Base-by-base conservation (phyloP, 495 filamentous ascomycete genomes). In the Cetradonia linearis region DNA sequence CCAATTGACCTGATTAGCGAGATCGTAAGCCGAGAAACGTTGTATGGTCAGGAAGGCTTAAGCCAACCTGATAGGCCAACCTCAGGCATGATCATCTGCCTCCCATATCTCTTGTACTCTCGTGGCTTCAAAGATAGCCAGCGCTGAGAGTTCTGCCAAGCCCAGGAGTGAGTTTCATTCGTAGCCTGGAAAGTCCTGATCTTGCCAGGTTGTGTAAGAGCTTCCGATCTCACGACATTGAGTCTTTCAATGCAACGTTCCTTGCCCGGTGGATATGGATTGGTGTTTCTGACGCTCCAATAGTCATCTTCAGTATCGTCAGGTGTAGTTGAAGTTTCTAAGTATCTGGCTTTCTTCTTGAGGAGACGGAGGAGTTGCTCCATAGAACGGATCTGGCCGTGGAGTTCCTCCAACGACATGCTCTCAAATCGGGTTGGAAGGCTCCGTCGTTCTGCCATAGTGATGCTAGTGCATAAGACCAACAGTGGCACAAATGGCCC, bases 41-140 rank as follows among this genome's bases (percentile, higher is more conserved):
- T n/a, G 28, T 38, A 27, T 49, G 7, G 16, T 61, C 14, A 37
- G 57, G 27, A 37, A 3, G 55, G 54, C 20, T 36, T 7, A 30
- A 27, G 28, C 69, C 40, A 62, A 86, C 88, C 89, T 70, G 83
- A 76, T 30, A 95, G 76, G 3, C 91, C 92, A 61, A 98, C 77
- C 60, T 87, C 82, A 0, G 90, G 86, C 40, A 98, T 79, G 48
- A 96, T 92, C 76, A 98, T 86, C 71, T 98, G 93, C 44, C 93
- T 78, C 5, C 89, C 90, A 75, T 98, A 98, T 55, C 91, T 81
- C 63, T 77, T 78, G 66, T 95, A 92, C 68, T 94, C 89, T 34
- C 86, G 79, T 10, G 13, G 14, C 5, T 30, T 23, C 18, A 63
- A 28, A 4, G 37, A 11, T n/a, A n/a, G n/a, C n/a, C n/a, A n/a